A percentile compares a stretch with the other conserved stretches of the same genome.
Conservation (phyloP, 169 alveolate species). For the Plasmodium fragile region DNA sequence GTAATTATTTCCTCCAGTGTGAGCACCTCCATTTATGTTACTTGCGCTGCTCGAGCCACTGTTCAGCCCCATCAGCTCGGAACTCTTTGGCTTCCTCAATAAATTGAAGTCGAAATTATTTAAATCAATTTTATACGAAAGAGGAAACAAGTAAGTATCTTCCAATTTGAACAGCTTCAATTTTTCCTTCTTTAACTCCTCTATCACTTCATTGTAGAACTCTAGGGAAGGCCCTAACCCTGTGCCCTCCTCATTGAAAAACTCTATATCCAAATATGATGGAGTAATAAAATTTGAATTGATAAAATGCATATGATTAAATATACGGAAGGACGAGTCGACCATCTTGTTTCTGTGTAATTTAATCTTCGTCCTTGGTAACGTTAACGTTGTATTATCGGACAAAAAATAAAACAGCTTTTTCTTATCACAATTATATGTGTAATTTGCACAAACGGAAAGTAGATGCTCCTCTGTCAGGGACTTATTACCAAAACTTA, state of each 20-base stretch:
- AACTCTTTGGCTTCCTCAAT: slow-evolving; percentile 46
- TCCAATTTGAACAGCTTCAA: slow-evolving; percentile 70
- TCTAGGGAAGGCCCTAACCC: slow-evolving; percentile 87
- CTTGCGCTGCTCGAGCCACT: neutral
- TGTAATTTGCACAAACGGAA: slow-evolving; percentile 72
- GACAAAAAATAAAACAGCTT: slow-evolving; percentile 57
- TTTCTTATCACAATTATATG: slow-evolving; percentile 66
- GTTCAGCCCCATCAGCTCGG: slow-evolving; percentile 17
- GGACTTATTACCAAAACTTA: slow-evolving; percentile 20
- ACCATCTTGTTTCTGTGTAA: slow-evolving; percentile 67
- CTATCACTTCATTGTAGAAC: slow-evolving; percentile 80
- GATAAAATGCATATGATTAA: slow-evolving; percentile 75
- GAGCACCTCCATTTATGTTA: neutral
- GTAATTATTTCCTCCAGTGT: neutral
- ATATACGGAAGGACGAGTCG: slow-evolving; percentile 59
- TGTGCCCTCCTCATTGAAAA: slow-evolving; percentile 82
- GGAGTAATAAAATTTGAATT: slow-evolving; percentile 70
- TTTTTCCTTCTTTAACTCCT: slow-evolving; percentile 76
- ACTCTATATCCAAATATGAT: slow-evolving; percentile 64
- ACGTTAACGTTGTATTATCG: slow-evolving; percentile 41
- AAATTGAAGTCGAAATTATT: slow-evolving; percentile 74
- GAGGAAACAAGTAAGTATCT: slow-evolving; percentile 46
- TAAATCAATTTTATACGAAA: slow-evolving; percentile 70
- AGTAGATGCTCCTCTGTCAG: slow-evolving; percentile 72
- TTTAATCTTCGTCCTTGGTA: slow-evolving; percentile 72